Conservation (phyloP, 2,329 filamentous ascomycete species). For the Monilinia aucupariae region DNA sequence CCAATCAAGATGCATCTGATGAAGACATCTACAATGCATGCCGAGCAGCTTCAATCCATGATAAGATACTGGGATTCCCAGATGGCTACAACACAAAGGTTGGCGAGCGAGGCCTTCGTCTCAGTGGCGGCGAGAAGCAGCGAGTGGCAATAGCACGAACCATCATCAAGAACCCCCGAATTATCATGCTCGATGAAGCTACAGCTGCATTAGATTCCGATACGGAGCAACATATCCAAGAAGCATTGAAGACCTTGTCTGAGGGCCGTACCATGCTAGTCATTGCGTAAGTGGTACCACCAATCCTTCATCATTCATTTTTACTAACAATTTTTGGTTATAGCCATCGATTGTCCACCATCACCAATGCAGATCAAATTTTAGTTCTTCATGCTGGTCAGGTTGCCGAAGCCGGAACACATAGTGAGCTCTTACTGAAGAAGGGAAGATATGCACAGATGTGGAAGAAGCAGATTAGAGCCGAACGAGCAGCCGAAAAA, state of each 20-base stretch:
- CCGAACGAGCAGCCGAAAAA: slow-evolving; percentile 62
- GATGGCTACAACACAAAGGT: slow-evolving; percentile 87
- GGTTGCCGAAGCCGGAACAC: slow-evolving; percentile 72
- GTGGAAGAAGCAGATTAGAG: slow-evolving; percentile 84
- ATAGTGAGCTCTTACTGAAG: slow-evolving; percentile 65
- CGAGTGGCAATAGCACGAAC: slow-evolving; percentile 89
- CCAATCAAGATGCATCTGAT: slow-evolving; percentile 72
- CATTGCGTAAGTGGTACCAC: slow-evolving; percentile 64
- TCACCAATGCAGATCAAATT: slow-evolving; percentile 86
- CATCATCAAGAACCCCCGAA: slow-evolving; percentile 83
- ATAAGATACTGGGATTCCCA: slow-evolving; percentile 83
- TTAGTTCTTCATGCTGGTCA: slow-evolving; percentile 73
- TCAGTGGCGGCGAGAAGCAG: slow-evolving; percentile 90
- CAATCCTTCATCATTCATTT: slow-evolving; percentile 57
- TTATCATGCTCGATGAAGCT: slow-evolving; percentile 90
- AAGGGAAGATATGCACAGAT: slow-evolving; percentile 72
- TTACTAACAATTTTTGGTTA: slow-evolving; percentile 64
- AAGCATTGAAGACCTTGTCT: slow-evolving; percentile 74
- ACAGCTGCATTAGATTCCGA: slow-evolving; percentile 88
- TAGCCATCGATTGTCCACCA: slow-evolving; percentile 73
- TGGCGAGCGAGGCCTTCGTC: slow-evolving; percentile 77
- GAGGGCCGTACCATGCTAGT: slow-evolving; percentile 87
- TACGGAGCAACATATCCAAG: slow-evolving; percentile 89
- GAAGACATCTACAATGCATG: slow-evolving; percentile 80
- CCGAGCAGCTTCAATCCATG: slow-evolving; percentile 82